Evolutionary conservation across 2,329 filamentous ascomycete genomes (phyloP).

Genomic region (Sarocladium oryzae): DNA sequence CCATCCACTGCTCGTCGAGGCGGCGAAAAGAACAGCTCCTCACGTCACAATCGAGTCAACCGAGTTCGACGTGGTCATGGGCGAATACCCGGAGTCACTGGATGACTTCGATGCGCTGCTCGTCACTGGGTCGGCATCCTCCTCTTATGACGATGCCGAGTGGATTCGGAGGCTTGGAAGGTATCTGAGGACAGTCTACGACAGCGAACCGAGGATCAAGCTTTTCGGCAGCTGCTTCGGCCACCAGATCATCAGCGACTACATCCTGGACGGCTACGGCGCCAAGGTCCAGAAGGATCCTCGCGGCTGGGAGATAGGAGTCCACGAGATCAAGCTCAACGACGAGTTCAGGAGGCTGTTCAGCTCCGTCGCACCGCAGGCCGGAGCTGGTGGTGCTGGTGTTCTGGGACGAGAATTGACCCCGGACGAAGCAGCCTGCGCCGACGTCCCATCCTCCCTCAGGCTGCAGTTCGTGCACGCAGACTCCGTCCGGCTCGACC

Average conservation of each 20-base stretch:
- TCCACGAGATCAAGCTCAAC: constrained; percentile 20
- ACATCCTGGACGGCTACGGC: constrained; percentile 24
- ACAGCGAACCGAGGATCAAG: constrained; percentile 20
- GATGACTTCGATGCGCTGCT: constrained; percentile 28
- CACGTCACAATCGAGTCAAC: constrained; percentile 17
- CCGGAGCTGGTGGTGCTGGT: too few species aligned
- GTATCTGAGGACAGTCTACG: constrained; percentile 23
- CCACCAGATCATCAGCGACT: constrained; percentile 33
- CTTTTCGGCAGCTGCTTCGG: constrained; percentile 38
- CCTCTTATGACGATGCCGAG: constrained; percentile 22
- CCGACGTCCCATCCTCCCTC: constrained; percentile 12
- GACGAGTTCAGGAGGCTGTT: constrained; percentile 15
- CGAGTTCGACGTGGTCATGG: constrained; percentile 27
- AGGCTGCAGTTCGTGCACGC: constrained; percentile 31
- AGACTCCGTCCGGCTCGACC: constrained; percentile 20
- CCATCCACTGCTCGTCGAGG: constrained; percentile 14
- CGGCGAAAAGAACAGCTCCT: constrained; percentile 13
- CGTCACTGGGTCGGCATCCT: constrained; percentile 29
- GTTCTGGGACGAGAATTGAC: not conserved
- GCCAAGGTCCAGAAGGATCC: constrained; percentile 21
- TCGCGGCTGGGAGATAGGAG: constrained; percentile 24
- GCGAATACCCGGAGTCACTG: constrained; percentile 26
- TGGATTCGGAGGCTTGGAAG: constrained; percentile 17
- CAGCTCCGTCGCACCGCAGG: not conserved
- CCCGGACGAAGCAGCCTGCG: not conserved